A percentile compares a stretch with the other conserved stretches of the same genome.
phyloP scores from a whole-genome alignment of 768 basidiomycete genomes.

The Suillus americanus region DNA sequence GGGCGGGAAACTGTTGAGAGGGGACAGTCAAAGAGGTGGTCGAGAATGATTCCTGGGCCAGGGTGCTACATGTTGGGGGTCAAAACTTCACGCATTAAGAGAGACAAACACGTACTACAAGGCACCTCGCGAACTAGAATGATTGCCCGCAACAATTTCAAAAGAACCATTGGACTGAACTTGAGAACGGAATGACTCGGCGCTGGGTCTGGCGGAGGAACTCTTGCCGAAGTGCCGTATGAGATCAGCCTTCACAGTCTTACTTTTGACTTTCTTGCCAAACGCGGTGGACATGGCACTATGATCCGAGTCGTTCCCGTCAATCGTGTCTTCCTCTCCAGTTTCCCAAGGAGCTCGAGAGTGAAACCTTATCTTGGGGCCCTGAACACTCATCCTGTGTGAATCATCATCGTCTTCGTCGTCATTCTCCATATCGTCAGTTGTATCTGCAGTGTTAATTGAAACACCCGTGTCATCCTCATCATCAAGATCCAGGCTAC shows the following conservation, averaged over 20 bases:
- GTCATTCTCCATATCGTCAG: slow-evolving; percentile 34
- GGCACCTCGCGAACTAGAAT: slow-evolving; percentile 51
- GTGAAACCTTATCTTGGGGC: slow-evolving; percentile 83
- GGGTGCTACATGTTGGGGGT: slow-evolving; percentile 39
- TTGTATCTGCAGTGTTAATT: slow-evolving; percentile 30
- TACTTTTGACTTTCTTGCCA: slow-evolving; percentile 30
- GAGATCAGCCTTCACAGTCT: slow-evolving; percentile 33
- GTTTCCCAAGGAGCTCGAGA: slow-evolving; percentile 82
- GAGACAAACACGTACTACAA: slow-evolving; percentile 53
- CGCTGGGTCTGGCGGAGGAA: slow-evolving; percentile 57
- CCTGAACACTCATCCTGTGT: slow-evolving; percentile 66
- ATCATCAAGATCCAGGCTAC: slow-evolving; percentile 60
- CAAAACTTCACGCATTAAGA: not conserved
- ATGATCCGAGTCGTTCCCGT: slow-evolving; percentile 48
- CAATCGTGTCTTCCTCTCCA: slow-evolving; percentile 46
- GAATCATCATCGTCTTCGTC: slow-evolving; percentile 44
- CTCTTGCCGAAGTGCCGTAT: slow-evolving; percentile 48
- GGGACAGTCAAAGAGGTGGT: slow-evolving; percentile 48
- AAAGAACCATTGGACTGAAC: slow-evolving; percentile 54
- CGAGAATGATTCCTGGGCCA: slow-evolving; percentile 62
- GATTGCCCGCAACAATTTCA: slow-evolving; percentile 53
- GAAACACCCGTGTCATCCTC: slow-evolving; percentile 25
- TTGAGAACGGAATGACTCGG: slow-evolving; percentile 59
- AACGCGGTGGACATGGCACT: slow-evolving; percentile 30
- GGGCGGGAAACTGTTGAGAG: slow-evolving; percentile 19